A percentile compares a stretch with the other conserved stretches of the same genome.
Conservation (phyloP, 192 early-diverging fungal genomes). For the Entomortierella parvispora region DNA sequence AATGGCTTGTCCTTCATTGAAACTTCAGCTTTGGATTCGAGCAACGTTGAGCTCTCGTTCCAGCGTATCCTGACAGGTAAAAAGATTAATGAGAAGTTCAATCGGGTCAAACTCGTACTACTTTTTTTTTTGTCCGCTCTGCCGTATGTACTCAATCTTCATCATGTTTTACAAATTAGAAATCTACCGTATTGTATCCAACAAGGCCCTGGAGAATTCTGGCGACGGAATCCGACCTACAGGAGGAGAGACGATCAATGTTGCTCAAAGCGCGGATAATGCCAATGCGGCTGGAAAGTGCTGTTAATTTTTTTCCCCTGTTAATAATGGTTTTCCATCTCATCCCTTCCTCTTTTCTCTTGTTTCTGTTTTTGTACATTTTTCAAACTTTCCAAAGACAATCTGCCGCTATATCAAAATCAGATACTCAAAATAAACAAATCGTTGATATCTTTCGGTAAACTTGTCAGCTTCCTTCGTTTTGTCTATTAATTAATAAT, state of each 20-base stretch:
- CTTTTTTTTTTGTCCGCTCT: background rate
- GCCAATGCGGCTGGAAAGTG: constrained; percentile 67
- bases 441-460: no score
- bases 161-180: constrained; percentile 54
- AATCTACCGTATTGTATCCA: constrained; percentile 96
- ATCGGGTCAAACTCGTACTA: background rate
- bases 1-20: constrained; percentile 98
- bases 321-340: no score
- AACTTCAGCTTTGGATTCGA: constrained; percentile 96
- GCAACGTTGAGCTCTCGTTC: constrained; percentile 96
- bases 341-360: no score
- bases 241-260: constrained; percentile 75
- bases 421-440: background rate
- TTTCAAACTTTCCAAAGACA: background rate
- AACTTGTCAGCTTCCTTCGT: no score
- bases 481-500: no score
- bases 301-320: constrained; percentile 72
- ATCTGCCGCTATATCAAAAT: background rate
- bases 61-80: constrained; percentile 94
- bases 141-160: background rate
- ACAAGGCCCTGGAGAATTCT: constrained; percentile 91
- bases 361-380: background rate
- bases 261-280: constrained; percentile 69
- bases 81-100: constrained; percentile 7
- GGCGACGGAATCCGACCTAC: constrained; percentile 75